Base-by-base conservation (phyloP, 2,329 filamentous ascomycete species). In the Aspergillus sp. region DNA sequence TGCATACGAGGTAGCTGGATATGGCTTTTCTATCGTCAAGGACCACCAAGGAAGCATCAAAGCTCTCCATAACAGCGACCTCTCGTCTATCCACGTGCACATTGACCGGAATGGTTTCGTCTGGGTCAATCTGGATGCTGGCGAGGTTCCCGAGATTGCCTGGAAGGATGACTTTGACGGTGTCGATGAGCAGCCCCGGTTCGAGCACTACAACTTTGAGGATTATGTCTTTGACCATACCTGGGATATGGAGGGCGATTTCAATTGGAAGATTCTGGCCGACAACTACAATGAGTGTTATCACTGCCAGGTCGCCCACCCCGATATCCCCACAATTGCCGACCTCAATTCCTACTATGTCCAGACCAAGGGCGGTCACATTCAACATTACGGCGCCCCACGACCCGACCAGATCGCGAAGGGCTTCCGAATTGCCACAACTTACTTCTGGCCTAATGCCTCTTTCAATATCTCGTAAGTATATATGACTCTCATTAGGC, bases 261-360 rank as follows among this genome's bases (percentile, higher is more conserved):
- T 75, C 58, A 81, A 81, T 64, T 81, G 79, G 79, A 81, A 81
- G 65, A 75, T 76, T 19, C 60, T 80, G 32, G 73, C 75, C 10
- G 80, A 83, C 58, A 83, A 83, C 65, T 83, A 81, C 68, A 83
- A 83, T 59, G 79, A 65, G 43, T 82, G 78, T 59, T 82, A 82
- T 53, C 78, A 81, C 66, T 81, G 78, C 67, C 72, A 73, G 47
- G 75, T 73, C 0, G 73, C 76, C 2, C 78, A 81, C 54, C 78
- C 79, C 1, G 75, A 78, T 44, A 74, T 81, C 28, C 69, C 74
- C 4, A 66, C 67, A 33, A 67, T 81, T 7, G 71, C 77, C 41
- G 74, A 81, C 49, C 71, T 81, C 43, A 69, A 72, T 49, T 72
- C 72, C 3, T 81, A 80, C 62, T 61, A 65, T 40, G 73, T 78